These are phyloP conservation scores for Aegilops sharonensis DNA, from an alignment of 176 grass and related monocot genomes.

Conservation along the genomic window DNA sequence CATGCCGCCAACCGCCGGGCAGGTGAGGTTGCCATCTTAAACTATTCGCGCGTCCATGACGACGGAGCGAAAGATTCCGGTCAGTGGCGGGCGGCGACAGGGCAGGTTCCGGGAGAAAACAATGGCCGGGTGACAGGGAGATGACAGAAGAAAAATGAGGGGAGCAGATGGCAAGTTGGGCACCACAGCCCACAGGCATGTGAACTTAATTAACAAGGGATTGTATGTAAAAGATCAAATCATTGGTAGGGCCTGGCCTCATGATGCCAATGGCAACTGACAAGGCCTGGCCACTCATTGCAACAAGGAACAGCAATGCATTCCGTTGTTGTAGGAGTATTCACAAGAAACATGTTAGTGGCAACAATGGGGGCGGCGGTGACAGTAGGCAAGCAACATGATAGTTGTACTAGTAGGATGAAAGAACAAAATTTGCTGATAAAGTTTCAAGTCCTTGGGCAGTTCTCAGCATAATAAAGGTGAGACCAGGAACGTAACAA, in stretches of 20 bases:
- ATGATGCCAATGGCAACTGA: background rate
- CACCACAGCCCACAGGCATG: background rate
- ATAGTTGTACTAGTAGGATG: background rate
- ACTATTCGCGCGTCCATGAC: background rate
- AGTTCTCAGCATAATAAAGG: background rate
- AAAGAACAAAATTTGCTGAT: background rate
- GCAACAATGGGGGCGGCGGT: background rate
- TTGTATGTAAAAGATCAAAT: background rate
- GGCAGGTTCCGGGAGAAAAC: background rate
- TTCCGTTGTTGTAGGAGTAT: background rate
- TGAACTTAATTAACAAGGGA: background rate
- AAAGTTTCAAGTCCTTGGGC: background rate
- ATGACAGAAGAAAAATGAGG: background rate
- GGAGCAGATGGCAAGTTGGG: too few relatives aligned
- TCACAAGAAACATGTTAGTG: background rate
- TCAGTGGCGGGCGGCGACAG: background rate
- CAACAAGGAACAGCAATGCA: background rate
- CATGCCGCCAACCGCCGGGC: slow-evolving; percentile 10
- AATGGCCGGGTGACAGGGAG: background rate
- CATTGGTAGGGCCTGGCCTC: background rate
- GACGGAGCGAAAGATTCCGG: background rate
- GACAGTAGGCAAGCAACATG: background rate
- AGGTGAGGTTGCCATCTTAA: background rate
- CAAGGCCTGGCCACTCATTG: background rate
- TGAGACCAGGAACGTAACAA: background rate